Percentiles rank a stretch among this genome's conserved stretches.
These are phyloP conservation scores for Colletotrichum paranaense DNA, from an alignment of 2,329 filamentous ascomycete species.

Conservation along the genomic window DNA sequence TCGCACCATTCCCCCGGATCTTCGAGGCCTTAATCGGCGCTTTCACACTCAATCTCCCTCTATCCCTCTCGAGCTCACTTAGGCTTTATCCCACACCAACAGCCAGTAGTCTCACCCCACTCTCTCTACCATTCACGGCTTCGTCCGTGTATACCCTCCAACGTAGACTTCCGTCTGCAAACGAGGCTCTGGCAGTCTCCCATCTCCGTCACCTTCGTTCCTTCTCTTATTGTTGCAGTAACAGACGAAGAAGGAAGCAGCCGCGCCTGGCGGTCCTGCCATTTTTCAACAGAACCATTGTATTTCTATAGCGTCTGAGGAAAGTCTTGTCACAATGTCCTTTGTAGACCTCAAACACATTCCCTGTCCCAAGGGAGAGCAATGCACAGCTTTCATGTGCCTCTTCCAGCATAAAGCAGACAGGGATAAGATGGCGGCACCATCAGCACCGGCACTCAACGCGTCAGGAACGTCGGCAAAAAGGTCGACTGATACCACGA, in stretches of 20 bases:
- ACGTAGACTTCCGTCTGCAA: background rate
- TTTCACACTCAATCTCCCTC: slow-evolving; percentile 10
- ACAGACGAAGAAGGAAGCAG: background rate
- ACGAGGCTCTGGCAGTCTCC: background rate
- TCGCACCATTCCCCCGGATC: slow-evolving; percentile 28
- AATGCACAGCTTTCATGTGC: slow-evolving; percentile 61
- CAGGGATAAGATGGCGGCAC: slow-evolving; percentile 36
- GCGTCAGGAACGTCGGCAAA: slow-evolving; percentile 25
- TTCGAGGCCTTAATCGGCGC: slow-evolving; percentile 21
- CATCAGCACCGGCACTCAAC: slow-evolving; percentile 22
- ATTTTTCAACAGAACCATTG: background rate
- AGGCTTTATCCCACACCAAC: background rate
- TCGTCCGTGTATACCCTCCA: background rate
- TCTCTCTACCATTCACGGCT: background rate
- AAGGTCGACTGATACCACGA: slow-evolving; percentile 26
- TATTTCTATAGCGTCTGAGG: slow-evolving; percentile 5
- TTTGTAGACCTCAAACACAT: slow-evolving; percentile 56
- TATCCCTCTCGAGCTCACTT: slow-evolving; percentile 1
- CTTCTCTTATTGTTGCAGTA: background rate
- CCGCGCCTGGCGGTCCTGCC: slow-evolving; percentile 41
- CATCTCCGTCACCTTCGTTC: background rate
- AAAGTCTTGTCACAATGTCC: slow-evolving; percentile 34
- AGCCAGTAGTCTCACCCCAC: background rate
- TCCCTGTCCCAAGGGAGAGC: slow-evolving; percentile 60
- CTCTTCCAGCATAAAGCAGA: slow-evolving; percentile 60